phyloP scores from a whole-genome alignment of 148 eudicot species.

The Cornus kousa region DNA sequence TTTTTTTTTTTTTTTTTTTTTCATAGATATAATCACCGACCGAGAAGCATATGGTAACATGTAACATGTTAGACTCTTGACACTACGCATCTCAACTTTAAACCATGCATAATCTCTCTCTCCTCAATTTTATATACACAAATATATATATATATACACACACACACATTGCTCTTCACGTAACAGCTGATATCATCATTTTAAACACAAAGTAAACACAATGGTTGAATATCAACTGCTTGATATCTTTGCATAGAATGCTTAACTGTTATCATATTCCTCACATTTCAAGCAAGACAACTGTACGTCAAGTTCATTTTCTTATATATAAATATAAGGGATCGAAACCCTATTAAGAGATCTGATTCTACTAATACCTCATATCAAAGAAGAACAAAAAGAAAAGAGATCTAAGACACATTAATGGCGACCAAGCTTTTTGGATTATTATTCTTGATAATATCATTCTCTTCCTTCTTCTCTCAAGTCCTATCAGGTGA shows the following conservation, averaged over 20 bases:
- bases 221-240: not conserved
- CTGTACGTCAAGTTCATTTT: not conserved
- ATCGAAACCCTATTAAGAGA: not conserved
- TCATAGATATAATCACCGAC: not conserved
- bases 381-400: not conserved
- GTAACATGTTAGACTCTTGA: not conserved
- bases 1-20: too few relatives aligned
- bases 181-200: not conserved
- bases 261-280: not conserved
- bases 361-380: conserved; percentile 1
- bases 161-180: not conserved
- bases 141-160: too few relatives aligned
- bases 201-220: not conserved
- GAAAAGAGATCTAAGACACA: not conserved
- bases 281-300: not conserved
- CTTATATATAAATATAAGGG: not conserved
- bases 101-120: not conserved
- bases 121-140: too few relatives aligned
- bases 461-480: not conserved
- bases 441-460: not conserved
- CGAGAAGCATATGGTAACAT: not conserved
- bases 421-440: conserved; percentile 9
- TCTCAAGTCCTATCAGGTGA: conserved; percentile 6
- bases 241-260: not conserved
- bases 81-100: not conserved